Percentiles rank a stretch among this genome's conserved stretches.
phyloP scores from a whole-genome alignment of 441 rosid species.

The Flueggea neowawraea region DNA sequence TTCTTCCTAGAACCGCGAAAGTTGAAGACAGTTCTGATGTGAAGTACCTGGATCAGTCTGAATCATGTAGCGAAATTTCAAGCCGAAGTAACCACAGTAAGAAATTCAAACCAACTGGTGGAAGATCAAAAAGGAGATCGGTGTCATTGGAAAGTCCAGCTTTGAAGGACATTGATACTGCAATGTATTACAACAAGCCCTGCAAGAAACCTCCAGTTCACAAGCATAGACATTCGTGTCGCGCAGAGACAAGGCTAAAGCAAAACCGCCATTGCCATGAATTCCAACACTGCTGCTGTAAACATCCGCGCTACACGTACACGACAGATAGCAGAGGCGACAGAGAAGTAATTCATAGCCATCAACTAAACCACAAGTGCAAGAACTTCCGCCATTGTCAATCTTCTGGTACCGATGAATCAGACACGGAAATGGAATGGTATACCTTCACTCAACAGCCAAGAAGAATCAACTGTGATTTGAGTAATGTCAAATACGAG shows the following conservation, averaged over 20 bases:
- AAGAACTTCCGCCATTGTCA: constrained; percentile 4
- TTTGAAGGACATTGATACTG: constrained; percentile 33
- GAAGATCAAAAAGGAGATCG: constrained; percentile 36
- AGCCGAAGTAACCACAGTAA: constrained; percentile 22
- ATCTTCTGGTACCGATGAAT: constrained; percentile 5
- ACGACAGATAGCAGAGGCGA: constrained; percentile 6
- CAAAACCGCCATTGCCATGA: too few relatives aligned
- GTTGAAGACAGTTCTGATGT: constrained; percentile 7
- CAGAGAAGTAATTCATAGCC: constrained; percentile 4
- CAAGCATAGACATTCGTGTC: constrained; percentile 17
- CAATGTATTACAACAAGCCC: constrained; percentile 35
- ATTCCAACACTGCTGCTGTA: constrained; percentile 19
- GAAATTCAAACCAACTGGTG: constrained; percentile 15
- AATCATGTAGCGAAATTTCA: constrained; percentile 19
- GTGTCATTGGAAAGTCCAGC: constrained; percentile 26
- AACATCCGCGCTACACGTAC: constrained; percentile 20
- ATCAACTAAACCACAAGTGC: background rate
- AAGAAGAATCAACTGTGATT: constrained; percentile 22
- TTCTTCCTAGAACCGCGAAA: constrained; percentile 5
- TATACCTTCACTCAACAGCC: constrained; percentile 6
- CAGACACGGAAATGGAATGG: constrained; percentile 16
- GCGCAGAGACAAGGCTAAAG: too few relatives aligned
- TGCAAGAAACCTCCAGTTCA: constrained; percentile 18
- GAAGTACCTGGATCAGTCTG: constrained; percentile 14
- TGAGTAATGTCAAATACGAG: background rate